Conservation (phyloP, 1,284 basidiomycete species). For the Athelia psychrophila region DNA sequence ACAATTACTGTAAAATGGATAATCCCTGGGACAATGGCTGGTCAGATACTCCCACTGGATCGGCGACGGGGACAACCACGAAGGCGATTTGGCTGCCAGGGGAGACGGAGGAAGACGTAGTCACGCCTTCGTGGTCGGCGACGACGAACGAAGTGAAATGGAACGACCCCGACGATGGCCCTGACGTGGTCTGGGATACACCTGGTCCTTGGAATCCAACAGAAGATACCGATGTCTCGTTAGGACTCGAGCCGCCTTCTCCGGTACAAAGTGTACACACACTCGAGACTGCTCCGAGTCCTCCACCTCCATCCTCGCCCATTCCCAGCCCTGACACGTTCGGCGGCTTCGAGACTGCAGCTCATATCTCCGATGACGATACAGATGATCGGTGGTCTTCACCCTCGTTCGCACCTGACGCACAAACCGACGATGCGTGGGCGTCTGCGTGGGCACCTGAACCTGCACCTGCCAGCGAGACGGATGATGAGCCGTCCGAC, state of each 20-base stretch:
- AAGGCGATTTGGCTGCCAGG: constrained; percentile 11
- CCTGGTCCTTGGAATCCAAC: constrained; percentile 21
- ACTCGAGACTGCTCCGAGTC: constrained; percentile 4
- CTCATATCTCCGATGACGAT: constrained; percentile 24
- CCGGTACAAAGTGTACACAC: constrained; percentile 7
- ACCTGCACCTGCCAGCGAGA: constrained; percentile 9
- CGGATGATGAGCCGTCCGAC: constrained; percentile 32
- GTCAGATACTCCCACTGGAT: constrained; percentile 37
- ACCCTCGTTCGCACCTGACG: constrained; percentile 26
- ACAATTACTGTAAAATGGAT: constrained; percentile 40
- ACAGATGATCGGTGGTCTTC: constrained; percentile 34
- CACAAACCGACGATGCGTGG: constrained; percentile 35
- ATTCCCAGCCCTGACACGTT: constrained; percentile 51
- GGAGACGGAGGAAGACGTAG: constrained; percentile 45
- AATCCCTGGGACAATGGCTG: constrained; percentile 70
- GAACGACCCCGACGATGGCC: constrained; percentile 42
- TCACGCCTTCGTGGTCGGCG: constrained; percentile 50
- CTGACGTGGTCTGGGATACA: constrained; percentile 2
- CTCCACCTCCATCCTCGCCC: constrained; percentile 8
- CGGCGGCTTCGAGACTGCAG: constrained; percentile 55
- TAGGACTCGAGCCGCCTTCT: too few species aligned
- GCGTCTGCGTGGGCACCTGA: constrained; percentile 1
- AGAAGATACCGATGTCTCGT: constrained; percentile 34
- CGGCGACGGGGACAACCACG: not conserved
- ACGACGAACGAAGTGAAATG: constrained; percentile 36